Percentiles rank a stretch among this genome's conserved stretches.
Conservation (phyloP, 228 moss, liverwort and hornwort species). For the Sphagnum magellanicum region DNA sequence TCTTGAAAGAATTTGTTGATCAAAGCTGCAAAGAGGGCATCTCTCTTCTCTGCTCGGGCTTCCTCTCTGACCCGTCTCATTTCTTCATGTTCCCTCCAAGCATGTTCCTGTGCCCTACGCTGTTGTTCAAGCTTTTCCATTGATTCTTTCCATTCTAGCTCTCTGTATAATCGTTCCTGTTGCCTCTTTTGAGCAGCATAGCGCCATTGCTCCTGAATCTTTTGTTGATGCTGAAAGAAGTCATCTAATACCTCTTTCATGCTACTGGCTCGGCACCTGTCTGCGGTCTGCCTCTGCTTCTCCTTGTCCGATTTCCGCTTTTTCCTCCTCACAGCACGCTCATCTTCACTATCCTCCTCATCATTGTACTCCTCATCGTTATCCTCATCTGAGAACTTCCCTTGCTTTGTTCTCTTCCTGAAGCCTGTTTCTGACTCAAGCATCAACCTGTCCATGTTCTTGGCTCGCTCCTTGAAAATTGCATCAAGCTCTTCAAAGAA, state of each 20-base stretch:
- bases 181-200: constrained; percentile 86
- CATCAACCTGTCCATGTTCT: constrained; percentile 79
- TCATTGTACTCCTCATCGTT: constrained; percentile 88
- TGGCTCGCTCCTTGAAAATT: constrained; percentile 94
- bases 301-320: constrained; percentile 95
- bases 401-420: constrained; percentile 86
- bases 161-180: constrained; percentile 79
- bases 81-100: constrained; percentile 92
- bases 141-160: constrained; percentile 93
- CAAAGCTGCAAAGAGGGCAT: constrained; percentile 72
- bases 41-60: constrained; percentile 87
- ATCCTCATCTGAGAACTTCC: constrained; percentile 78
- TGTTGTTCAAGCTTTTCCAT: constrained; percentile 98
- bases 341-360: constrained; percentile 86
- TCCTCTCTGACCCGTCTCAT: constrained; percentile 79
- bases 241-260: constrained; percentile 99
- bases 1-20: constrained; percentile 42
- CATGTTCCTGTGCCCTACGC: constrained; percentile 62
- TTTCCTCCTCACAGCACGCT: constrained; percentile 42
- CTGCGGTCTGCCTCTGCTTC: constrained; percentile 76
- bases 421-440: constrained; percentile 90
- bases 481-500: constrained; percentile 96
- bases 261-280: constrained; percentile 95
- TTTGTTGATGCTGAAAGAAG: constrained; percentile 97
- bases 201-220: constrained; percentile 90